A percentile compares a stretch with the other conserved stretches of the same genome.
Evolutionary conservation across 768 basidiomycete genomes (phyloP).

Genomic region (Gymnopilus dilepis): DNA sequence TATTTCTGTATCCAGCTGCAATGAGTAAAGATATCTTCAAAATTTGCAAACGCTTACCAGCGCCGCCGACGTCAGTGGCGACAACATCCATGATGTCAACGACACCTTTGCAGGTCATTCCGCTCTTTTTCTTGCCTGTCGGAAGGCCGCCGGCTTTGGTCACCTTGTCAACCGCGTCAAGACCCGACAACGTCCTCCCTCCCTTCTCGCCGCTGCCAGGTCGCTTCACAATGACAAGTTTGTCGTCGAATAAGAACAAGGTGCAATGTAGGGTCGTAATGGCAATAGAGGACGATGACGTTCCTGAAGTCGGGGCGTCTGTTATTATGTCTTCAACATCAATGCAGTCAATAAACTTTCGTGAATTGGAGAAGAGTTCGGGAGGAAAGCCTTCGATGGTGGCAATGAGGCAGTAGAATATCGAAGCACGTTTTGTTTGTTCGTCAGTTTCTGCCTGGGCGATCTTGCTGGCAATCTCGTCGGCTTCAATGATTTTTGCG

Average conservation of each 20-base stretch:
- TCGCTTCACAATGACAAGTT: slow-evolving; percentile 89
- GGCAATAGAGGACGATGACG: slow-evolving; percentile 45
- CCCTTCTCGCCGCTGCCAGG: slow-evolving; percentile 77
- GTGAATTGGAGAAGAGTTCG: slow-evolving; percentile 84
- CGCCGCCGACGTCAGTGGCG: slow-evolving; percentile 83
- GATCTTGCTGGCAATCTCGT: slow-evolving; percentile 88
- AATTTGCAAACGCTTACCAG: slow-evolving; percentile 57
- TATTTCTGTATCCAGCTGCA: slow-evolving; percentile 60
- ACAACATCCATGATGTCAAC: slow-evolving; percentile 86
- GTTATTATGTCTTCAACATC: slow-evolving; percentile 85
- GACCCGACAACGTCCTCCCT: slow-evolving; percentile 71
- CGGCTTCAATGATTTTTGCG: slow-evolving; percentile 79
- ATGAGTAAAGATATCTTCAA: not conserved
- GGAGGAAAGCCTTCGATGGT: slow-evolving; percentile 93
- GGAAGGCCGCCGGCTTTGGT: slow-evolving; percentile 68
- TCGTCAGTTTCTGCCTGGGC: slow-evolving; percentile 92
- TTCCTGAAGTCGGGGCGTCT: slow-evolving; percentile 52
- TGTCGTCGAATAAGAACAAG: slow-evolving; percentile 93
- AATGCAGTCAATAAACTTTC: slow-evolving; percentile 89
- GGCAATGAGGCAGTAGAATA: slow-evolving; percentile 83
- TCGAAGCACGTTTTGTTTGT: slow-evolving; percentile 86
- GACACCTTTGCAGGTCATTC: slow-evolving; percentile 84
- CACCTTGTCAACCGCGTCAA: slow-evolving; percentile 80
- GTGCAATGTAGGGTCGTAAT: slow-evolving; percentile 75
- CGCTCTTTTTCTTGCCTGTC: slow-evolving; percentile 73